Conservation (phyloP, 169 alveolate genomes). For the Toxoplasma gondii region DNA sequence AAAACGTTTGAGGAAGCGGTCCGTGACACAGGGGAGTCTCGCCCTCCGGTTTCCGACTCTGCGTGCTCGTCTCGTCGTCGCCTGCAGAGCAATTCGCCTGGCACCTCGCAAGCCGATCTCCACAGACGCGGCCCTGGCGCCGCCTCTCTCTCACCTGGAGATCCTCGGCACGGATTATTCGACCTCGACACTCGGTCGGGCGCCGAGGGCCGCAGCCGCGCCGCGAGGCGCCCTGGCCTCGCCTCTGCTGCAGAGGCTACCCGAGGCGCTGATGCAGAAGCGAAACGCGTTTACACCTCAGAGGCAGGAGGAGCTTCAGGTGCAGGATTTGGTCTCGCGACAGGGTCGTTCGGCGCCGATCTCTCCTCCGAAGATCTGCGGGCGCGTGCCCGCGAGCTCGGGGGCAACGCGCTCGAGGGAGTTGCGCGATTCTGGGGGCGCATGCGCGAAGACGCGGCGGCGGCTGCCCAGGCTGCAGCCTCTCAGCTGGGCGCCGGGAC, state of each 20-base stretch:
- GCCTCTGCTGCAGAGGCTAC: too few relatives aligned
- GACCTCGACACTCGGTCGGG: too few relatives aligned
- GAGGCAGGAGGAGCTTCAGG: too few relatives aligned
- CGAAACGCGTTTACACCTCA: too few relatives aligned
- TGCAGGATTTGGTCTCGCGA: background rate
- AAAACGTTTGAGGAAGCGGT: conserved; percentile 8
- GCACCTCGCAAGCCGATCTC: too few relatives aligned
- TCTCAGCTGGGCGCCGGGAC: background rate
- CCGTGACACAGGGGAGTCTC: background rate
- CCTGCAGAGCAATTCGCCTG: background rate
- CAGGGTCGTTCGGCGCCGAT: background rate
- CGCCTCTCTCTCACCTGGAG: too few relatives aligned
- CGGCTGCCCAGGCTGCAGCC: conserved; percentile 19
- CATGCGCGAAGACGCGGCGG: conserved; percentile 26
- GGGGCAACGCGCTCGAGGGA: conserved; percentile 10
- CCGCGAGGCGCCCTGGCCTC: too few relatives aligned
- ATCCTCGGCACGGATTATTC: too few relatives aligned
- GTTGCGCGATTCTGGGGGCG: background rate
- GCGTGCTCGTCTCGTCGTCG: conserved; percentile 18
- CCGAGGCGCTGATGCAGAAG: too few relatives aligned
- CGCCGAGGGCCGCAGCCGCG: too few relatives aligned
- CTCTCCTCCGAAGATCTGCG: conserved; percentile 4
- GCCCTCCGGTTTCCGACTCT: background rate
- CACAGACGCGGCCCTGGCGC: too few relatives aligned
- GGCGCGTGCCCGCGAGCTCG: conserved; percentile 6